Conservation (phyloP, 208 protist genomes). For the Angomonas deanei region DNA sequence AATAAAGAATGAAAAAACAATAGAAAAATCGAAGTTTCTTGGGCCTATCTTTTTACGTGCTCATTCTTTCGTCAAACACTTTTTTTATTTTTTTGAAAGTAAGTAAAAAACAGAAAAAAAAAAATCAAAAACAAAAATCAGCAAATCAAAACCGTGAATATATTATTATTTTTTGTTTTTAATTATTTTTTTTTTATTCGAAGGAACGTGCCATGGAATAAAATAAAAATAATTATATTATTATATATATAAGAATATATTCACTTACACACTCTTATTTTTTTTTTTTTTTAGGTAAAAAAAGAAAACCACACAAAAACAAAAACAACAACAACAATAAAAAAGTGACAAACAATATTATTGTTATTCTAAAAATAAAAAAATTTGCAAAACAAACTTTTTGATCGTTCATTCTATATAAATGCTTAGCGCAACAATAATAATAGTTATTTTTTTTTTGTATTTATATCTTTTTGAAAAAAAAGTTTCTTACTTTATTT, state of each 20-base stretch:
- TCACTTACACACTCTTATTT: not conserved
- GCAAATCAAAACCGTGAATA: not conserved
- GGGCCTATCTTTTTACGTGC: too few relatives aligned
- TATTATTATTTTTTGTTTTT: not conserved
- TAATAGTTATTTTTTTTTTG: not conserved
- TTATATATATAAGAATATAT: not conserved
- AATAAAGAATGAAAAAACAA: not conserved
- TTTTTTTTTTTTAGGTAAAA: conserved; percentile 1
- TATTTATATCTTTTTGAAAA: not conserved
- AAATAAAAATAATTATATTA: not conserved
- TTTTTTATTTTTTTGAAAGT: not conserved
- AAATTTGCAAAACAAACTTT: not conserved
- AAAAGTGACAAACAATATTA: not conserved
- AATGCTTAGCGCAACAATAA: conserved; percentile 1
- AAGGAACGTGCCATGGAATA: not conserved
- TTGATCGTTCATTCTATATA: not conserved
- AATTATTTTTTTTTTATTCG: not conserved
- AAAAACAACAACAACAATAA: not conserved
- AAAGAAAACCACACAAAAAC: not conserved
- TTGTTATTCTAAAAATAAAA: conserved; percentile 2
- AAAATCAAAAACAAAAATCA: not conserved
- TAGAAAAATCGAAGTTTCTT: too few relatives aligned
- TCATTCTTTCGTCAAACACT: not conserved
- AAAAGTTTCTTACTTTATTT: not conserved
- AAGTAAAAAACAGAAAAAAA: conserved; percentile 6